Evolutionary conservation across 1,284 basidiomycete species (phyloP).

Genomic region (Neonothopanus nambi): DNA sequence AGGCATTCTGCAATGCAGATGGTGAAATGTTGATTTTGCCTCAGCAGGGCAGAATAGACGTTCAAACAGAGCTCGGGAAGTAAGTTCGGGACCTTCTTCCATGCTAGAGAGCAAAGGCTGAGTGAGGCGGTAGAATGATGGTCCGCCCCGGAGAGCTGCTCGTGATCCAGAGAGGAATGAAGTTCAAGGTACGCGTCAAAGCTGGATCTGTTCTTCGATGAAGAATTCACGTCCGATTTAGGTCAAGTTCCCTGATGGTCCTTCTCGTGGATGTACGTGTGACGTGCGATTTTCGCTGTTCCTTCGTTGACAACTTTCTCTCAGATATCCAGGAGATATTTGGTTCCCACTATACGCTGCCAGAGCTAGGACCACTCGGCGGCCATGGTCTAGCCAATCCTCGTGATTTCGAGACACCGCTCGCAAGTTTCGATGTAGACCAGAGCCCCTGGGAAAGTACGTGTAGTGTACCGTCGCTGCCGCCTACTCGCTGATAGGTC

Average conservation of each 20-base stretch:
- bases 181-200: conserved; percentile 51
- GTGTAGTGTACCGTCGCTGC: conserved; percentile 28
- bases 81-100: conserved; percentile 28
- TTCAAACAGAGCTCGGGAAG: conserved; percentile 72
- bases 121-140: conserved; percentile 44
- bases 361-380: conserved; percentile 68
- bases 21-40: conserved; percentile 72
- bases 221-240: conserved; percentile 18
- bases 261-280: conserved; percentile 50
- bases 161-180: conserved; percentile 66
- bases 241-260: conserved; percentile 56
- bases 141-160: conserved; percentile 64
- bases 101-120: neutral
- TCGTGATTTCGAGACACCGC: conserved; percentile 64
- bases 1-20: conserved; percentile 67
- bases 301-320: conserved; percentile 5
- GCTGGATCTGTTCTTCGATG: neutral
- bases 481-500: neutral
- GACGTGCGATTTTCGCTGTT: neutral
- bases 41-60: conserved; percentile 63
- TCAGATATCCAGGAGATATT: conserved; percentile 62
- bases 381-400: conserved; percentile 62
- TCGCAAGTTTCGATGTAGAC: conserved; percentile 65
- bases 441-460: conserved; percentile 58
- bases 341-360: conserved; percentile 63